Evolutionary conservation across 768 basidiomycete species (phyloP).

Genomic region (Xerocomus spinulosus): DNA sequence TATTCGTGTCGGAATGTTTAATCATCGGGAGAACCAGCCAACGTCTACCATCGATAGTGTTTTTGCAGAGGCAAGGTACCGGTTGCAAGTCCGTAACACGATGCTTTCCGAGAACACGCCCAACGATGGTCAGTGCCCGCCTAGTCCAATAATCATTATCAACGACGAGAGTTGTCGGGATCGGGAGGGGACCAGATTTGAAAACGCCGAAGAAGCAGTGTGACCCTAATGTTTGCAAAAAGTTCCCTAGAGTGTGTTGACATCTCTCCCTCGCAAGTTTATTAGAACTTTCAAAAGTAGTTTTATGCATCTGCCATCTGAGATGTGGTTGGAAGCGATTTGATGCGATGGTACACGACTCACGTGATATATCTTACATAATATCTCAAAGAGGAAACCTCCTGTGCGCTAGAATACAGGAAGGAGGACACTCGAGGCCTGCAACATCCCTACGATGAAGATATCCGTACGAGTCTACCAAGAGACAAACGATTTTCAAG

Average conservation of each 20-base stretch:
- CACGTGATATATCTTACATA: too few species aligned
- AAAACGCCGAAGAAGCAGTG: background rate
- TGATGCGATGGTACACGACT: too few species aligned
- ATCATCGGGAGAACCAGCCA: background rate
- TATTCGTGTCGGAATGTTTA: constrained; percentile 7
- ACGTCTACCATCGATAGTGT: background rate
- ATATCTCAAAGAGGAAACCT: background rate
- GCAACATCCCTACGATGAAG: background rate
- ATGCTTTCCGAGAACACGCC: background rate
- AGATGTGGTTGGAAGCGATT: too few species aligned
- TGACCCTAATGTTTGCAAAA: too few species aligned
- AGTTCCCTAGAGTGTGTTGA: too few species aligned
- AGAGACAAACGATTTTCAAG: constrained; percentile 1
- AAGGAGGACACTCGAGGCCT: background rate
- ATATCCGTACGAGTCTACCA: background rate
- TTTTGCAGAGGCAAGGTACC: background rate
- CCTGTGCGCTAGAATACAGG: background rate
- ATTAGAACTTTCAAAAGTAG: too few species aligned
- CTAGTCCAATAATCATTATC: background rate
- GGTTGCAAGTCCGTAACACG: background rate
- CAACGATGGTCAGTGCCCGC: background rate
- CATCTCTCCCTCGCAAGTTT: too few species aligned
- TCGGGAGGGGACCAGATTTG: background rate
- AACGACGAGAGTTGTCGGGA: background rate
- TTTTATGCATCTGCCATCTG: too few species aligned